Percentiles rank a stretch among this genome's conserved stretches.
Conservation (phyloP, 768 basidiomycete species). For the Mycena polygramma region DNA sequence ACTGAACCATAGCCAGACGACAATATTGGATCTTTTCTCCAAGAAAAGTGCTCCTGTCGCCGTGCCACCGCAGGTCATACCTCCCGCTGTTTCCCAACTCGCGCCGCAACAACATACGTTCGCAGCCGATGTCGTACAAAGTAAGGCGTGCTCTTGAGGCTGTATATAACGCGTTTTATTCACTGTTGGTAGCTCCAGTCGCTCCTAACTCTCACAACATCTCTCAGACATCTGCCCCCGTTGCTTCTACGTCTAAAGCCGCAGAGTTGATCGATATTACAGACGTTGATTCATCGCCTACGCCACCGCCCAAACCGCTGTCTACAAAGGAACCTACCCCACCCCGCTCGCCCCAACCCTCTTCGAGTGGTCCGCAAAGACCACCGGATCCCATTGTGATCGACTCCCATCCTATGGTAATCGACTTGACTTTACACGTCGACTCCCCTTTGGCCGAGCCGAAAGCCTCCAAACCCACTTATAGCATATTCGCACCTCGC, state of each 20-base stretch:
- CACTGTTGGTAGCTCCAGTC: constrained; percentile 3
- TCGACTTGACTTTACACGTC: constrained; percentile 51
- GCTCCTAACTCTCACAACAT: neutral
- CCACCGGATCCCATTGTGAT: constrained; percentile 60
- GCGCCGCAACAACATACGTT: constrained; percentile 3
- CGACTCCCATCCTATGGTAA: constrained; percentile 53
- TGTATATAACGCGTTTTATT: constrained; percentile 12
- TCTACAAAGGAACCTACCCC: constrained; percentile 21
- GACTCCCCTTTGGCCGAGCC: constrained; percentile 12
- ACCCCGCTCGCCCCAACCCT: constrained; percentile 5
- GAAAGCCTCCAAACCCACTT: constrained; percentile 21
- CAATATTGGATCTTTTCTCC: constrained; percentile 55
- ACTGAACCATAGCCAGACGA: constrained; percentile 48
- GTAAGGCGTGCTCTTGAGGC: constrained; percentile 1
- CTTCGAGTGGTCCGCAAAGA: constrained; percentile 44
- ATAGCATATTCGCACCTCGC: constrained; percentile 22
- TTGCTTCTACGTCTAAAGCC: constrained; percentile 22
- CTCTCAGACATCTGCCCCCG: neutral
- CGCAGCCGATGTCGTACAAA: neutral
- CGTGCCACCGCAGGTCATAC: neutral
- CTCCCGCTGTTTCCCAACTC: neutral
- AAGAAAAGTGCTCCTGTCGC: constrained; percentile 35
- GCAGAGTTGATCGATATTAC: constrained; percentile 6
- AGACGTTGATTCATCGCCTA: neutral
- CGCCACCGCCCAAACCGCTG: constrained; percentile 12